Evolutionary conservation across 768 basidiomycete genomes (phyloP), one percentile per base, ranked within the genome.

Genomic region (Auriscalpium orientale): DNA sequence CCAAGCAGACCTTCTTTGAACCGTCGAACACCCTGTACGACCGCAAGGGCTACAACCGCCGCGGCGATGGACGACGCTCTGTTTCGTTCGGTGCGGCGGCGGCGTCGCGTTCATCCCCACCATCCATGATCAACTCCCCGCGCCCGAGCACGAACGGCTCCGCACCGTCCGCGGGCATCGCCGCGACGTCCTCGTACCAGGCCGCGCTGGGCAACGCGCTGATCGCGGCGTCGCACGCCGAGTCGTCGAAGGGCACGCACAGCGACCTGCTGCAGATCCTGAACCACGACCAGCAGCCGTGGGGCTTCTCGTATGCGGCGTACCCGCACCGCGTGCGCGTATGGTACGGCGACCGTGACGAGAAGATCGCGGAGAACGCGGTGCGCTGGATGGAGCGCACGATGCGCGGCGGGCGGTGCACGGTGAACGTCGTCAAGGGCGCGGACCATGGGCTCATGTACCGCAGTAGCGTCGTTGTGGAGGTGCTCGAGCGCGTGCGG

Each of bases 371-470:
- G 36, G 88, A 95, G 68, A 85, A 87, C 62, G 89, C 91, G 46
- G 86, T 98, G 43, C 73, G 88, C 62, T 95, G 92, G 91, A 90
- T 94, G 89, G 90, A 94, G 70, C 82, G 80, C 59, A 82, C 80
- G 37, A 90, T 94, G 88, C 80, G 83, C 18, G 77, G 79, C 46
- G 84, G 84, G 43, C 74, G 78, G 55, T 95, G 93, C 67, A 74
- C 77, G 46, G 83, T 99, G 38, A 82, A 85, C 64, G 84, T 97
- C 44, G 84, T 95, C 53, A 83, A 81, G 64, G 90, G 90, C 38
- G 95, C 91, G 18, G 93, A 93, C 62, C 95, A 99, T 70, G 86
- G 84, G 50, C 76, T 99, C 53, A 92, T 99, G 91, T 97, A 93
- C 71, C 87, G 85, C 67, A 89, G 87, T 67, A 79, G 80, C 55